Base-by-base conservation (phyloP, 2,329 filamentous ascomycete species). In the Cladorrhinum sp. region DNA sequence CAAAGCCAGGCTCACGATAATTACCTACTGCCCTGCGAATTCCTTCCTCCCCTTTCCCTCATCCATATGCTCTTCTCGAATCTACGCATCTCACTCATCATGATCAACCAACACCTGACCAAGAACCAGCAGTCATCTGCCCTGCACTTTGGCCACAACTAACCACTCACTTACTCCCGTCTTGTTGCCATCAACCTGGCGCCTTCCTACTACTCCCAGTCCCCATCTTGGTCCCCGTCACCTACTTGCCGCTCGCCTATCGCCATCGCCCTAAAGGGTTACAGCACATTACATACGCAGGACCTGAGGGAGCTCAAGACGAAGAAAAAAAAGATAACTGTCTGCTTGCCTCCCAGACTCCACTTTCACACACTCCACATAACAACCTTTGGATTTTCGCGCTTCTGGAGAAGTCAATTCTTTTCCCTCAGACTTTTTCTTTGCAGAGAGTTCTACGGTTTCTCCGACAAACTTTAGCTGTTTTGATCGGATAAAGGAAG, bases 401-500 rank as follows among this genome's bases (percentile, higher is more conserved):
- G 50, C 55, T 52, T 58, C 58, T 61, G 50, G 27, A 57, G 23
- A 59, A 56, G 38, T 52, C 55, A 51, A 52, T 27, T 20, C 57
- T 55, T 61, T 58, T 61, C 48, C 51, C 54, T 50, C 56, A 38
- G 49, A 50, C 55, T 57, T 50, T 55, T 61, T 60, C 23, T 54
- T 49, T 52, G 51, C 41, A 65, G 61, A 62, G 50, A 62, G 48
- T 59, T 52, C 58, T 38, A 62, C 57, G 57, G 25, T 27, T 51
- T 58, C 56, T 38, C 60, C 61, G 24, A 56, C 62, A 45, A 64
- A 51, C 55, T 52, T 55, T 63, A 61, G 67, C 68, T 57, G 66
- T 66, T 68, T 68, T 70, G 64, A 61, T 63, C 62, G 63, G 53
- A 50, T 57, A 61, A 59, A 63, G 55, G 64, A 53, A 57, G 50